Base-by-base conservation (phyloP, 2,329 filamentous ascomycete species). In the Stagonosporopsis vannaccii region DNA sequence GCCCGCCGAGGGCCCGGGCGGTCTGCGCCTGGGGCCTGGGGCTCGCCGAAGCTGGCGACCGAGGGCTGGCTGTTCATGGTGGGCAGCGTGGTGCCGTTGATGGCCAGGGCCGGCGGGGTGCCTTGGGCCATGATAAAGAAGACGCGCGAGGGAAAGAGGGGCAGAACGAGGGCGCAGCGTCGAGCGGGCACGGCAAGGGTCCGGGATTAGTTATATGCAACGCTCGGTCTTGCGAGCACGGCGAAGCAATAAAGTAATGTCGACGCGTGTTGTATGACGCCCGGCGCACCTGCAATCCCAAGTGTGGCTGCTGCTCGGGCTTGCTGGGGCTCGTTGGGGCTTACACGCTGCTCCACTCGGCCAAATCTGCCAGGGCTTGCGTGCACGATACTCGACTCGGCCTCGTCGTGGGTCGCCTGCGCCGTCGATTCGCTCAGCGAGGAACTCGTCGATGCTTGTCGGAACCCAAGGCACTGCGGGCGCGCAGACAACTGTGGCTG, bases 221-320 rank as follows among this genome's bases (percentile, higher is more conserved):
- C n/a, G 53, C 42, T 48, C 47, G 32, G 47, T 23, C 37, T 42
- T 25, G 13, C 17, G 36, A 45, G 17, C 36, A 56, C 47, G 53
- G 53, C 36, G 43, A 56, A 48, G 53, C 20, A 51, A 47, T 17
- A 47, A 50, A 40, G 53, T 55, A 58, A 50, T 43, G 56, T 63
- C 59, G 66, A 69, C 66, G 68, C 68, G 69, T 68, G 65, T 62
- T 64, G 61, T 68, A 68, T 70, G 68, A 70, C 67, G 65, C 58
- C 57, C 59, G 61, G 57, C 61, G 51, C 33, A 37, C 41, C 28
- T 49, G 52, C 41, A 42, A 43, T 32, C 43, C 22, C 60, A 59
- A 56, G 58, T 69, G 67, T 68, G 68, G 69, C 68, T 64, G 66
- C 51, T 59, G 50, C 30, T n/a, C 30, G 13, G 30, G 30, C 30